Percentiles rank a stretch among this genome's conserved stretches.
phyloP scores from a whole-genome alignment of 2,329 filamentous ascomycete species.

The Colletotrichum brevisporum region DNA sequence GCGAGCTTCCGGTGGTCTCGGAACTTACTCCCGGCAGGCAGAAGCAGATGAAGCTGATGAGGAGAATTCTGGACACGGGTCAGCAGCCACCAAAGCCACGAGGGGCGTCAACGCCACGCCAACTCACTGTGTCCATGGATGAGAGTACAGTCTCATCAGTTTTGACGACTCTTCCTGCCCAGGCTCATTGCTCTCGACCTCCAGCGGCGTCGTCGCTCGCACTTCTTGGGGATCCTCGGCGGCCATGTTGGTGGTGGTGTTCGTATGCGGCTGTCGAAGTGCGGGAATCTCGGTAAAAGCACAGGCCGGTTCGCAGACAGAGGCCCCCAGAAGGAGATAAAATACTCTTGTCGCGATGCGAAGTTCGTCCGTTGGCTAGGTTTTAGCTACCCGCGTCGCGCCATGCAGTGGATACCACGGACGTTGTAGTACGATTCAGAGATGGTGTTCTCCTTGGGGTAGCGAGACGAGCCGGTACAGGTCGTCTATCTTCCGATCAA shows the following conservation, averaged over 20 bases:
- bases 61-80: constrained; percentile 48
- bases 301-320: no score
- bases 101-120: neutral
- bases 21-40: constrained; percentile 59
- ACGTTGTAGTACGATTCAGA: no score
- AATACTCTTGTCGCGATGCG: no score
- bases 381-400: no score
- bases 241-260: constrained; percentile 7
- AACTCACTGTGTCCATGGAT: constrained; percentile 59
- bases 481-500: neutral
- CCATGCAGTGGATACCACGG: no score
- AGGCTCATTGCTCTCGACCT: neutral
- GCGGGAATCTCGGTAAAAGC: neutral
- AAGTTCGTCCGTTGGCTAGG: no score
- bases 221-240: neutral
- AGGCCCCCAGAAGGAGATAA: no score
- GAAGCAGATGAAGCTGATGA: constrained; percentile 65
- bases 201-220: neutral
- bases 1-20: no score
- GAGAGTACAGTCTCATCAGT: constrained; percentile 51
- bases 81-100: neutral
- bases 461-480: no score
- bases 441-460: no score
- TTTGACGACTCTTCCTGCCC: constrained; percentile 36
- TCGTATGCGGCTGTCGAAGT: neutral